Conservation (phyloP, 352 stramenopile genomes). For the Pythium guiyangense region DNA sequence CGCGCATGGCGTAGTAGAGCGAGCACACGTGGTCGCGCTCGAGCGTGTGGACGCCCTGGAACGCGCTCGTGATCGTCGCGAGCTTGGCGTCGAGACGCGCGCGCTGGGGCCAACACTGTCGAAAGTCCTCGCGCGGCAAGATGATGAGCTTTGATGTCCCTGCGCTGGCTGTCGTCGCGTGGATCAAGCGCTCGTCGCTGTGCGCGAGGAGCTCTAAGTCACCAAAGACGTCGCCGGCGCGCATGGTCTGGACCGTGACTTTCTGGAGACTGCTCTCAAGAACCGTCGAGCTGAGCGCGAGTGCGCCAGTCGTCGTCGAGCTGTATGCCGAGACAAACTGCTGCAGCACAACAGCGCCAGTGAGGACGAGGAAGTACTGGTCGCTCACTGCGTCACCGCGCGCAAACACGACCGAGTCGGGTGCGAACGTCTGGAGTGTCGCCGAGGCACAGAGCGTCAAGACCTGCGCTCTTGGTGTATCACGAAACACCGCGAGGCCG, state of each 20-base stretch:
- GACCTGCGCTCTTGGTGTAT: slow-evolving; percentile 13
- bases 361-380: slow-evolving; percentile 31
- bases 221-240: slow-evolving; percentile 33
- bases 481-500: slow-evolving; percentile 24
- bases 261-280: slow-evolving; percentile 9
- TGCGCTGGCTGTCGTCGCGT: slow-evolving; percentile 17
- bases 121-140: slow-evolving; percentile 32
- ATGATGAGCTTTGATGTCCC: slow-evolving; percentile 26
- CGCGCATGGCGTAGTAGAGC: slow-evolving; percentile 34
- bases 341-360: slow-evolving; percentile 30
- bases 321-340: slow-evolving; percentile 15
- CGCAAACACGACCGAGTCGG: slow-evolving; percentile 29
- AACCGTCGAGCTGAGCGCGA: background rate
- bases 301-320: background rate
- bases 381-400: slow-evolving; percentile 23
- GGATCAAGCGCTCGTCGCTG: slow-evolving; percentile 21
- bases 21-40: slow-evolving; percentile 38
- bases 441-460: slow-evolving; percentile 27
- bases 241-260: slow-evolving; percentile 25
- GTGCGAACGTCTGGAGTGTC: slow-evolving; percentile 22
- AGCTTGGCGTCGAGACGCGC: slow-evolving; percentile 28
- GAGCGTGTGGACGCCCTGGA: slow-evolving; percentile 26
- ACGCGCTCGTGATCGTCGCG: slow-evolving; percentile 21
- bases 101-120: slow-evolving; percentile 24
- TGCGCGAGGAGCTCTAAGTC: slow-evolving; percentile 38